Conservation (phyloP, 495 filamentous ascomycete species). For the Penicillium flavigenum region DNA sequence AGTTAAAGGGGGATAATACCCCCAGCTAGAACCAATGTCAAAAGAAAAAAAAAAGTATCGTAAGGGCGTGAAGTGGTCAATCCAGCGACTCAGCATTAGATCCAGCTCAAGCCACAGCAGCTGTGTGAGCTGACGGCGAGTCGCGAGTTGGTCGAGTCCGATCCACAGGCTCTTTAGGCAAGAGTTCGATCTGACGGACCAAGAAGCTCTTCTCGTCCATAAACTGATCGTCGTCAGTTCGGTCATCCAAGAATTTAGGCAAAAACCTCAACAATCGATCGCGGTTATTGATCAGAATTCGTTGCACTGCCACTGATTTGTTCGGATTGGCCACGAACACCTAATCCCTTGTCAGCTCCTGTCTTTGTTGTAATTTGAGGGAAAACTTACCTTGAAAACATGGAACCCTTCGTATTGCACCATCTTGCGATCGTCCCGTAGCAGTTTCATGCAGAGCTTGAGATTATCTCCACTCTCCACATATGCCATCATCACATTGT, state of each 20-base stretch:
- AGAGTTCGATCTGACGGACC: slow-evolving; percentile 85
- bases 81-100: slow-evolving; percentile 19
- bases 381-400: slow-evolving; percentile 79
- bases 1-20: slow-evolving; percentile 12
- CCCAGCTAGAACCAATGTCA: slow-evolving; percentile 8
- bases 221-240: slow-evolving; percentile 98
- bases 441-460: slow-evolving; percentile 95
- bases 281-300: slow-evolving; percentile 93
- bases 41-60: slow-evolving; percentile 10
- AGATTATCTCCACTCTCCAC: slow-evolving; percentile 93
- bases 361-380: neutral
- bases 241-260: slow-evolving; percentile 86
- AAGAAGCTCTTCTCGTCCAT: slow-evolving; percentile 96
- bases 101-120: slow-evolving; percentile 32
- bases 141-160: slow-evolving; percentile 35
- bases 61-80: slow-evolving; percentile 17
- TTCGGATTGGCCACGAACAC: slow-evolving; percentile 98
- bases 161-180: slow-evolving; percentile 67
- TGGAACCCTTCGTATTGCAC: slow-evolving; percentile 99
- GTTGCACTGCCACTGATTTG: slow-evolving; percentile 90
- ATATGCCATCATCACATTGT: slow-evolving; percentile 96
- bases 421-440: slow-evolving; percentile 94
- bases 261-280: slow-evolving; percentile 87
- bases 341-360: slow-evolving; percentile 39
- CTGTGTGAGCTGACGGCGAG: slow-evolving; percentile 36